phyloP scores from a whole-genome alignment of 805 yeast species.

The Lachancea thermotolerans region DNA sequence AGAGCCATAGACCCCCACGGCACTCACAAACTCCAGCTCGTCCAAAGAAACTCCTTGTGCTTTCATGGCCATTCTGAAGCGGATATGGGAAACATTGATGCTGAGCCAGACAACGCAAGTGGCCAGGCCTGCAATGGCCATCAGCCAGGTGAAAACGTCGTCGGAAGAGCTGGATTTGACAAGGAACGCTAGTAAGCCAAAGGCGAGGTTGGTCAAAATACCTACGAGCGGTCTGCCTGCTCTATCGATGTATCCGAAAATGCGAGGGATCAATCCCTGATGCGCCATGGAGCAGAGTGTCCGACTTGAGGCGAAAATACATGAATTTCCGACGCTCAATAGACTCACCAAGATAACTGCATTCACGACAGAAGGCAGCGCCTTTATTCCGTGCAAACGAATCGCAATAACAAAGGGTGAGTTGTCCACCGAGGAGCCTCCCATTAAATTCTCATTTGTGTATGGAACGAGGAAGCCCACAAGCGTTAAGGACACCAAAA shows the following conservation, averaged over 20 bases:
- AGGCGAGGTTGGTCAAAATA: constrained; percentile 12
- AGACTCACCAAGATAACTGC: constrained; percentile 58
- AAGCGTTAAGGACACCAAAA: constrained; percentile 48
- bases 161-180: constrained; percentile 48
- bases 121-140: constrained; percentile 58
- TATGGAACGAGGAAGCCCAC: constrained; percentile 56
- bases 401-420: constrained; percentile 64
- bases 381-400: constrained; percentile 53
- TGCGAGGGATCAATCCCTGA: constrained; percentile 45
- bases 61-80: constrained; percentile 59
- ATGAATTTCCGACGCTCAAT: constrained; percentile 41
- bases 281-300: constrained; percentile 39
- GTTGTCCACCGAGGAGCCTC: constrained; percentile 42
- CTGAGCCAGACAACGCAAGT: constrained; percentile 62
- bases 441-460: constrained; percentile 42
- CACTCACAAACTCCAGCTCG: constrained; percentile 15
- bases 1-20: constrained; percentile 53
- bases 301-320: constrained; percentile 50
- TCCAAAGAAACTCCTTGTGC: constrained; percentile 20
- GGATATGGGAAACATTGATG: constrained; percentile 45
- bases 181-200: constrained; percentile 46
- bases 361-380: constrained; percentile 54
- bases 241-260: constrained; percentile 42
- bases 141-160: constrained; percentile 55
- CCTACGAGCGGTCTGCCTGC: constrained; percentile 49